Conservation (phyloP, 2,329 filamentous ascomycete species). For the Hirsutella thompsonii region DNA sequence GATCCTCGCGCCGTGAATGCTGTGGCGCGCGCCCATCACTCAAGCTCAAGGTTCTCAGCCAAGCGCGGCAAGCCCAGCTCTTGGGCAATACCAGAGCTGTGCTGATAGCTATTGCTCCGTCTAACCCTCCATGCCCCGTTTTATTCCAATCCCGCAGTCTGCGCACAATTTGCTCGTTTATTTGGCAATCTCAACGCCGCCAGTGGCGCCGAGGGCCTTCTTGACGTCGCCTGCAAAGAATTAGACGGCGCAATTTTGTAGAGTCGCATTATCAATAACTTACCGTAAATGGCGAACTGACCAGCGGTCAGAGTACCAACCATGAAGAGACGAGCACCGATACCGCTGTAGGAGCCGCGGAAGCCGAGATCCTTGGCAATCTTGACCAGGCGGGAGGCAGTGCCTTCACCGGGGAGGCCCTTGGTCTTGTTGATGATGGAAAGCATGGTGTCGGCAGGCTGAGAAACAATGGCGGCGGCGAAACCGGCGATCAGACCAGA, state of each 20-base stretch:
- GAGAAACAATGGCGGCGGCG: constrained; percentile 74
- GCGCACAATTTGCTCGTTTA: constrained; percentile 4
- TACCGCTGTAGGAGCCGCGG: constrained; percentile 65
- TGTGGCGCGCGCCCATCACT: constrained; percentile 1
- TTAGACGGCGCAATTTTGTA: neutral
- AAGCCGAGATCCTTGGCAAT: constrained; percentile 77
- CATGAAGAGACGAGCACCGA: constrained; percentile 55
- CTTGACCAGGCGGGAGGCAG: constrained; percentile 69
- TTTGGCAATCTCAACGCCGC: constrained; percentile 13
- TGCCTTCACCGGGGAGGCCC: constrained; percentile 76
- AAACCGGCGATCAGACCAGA: constrained; percentile 49
- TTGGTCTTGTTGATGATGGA: constrained; percentile 95
- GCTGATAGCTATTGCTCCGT: neutral
- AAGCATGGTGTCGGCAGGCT: constrained; percentile 88
- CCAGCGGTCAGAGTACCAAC: constrained; percentile 63
- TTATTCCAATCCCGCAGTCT: neutral
- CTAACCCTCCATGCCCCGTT: neutral
- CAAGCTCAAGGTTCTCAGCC: neutral
- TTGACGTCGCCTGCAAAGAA: constrained; percentile 40
- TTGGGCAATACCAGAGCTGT: constrained; percentile 4
- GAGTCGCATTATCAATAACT: neutral
- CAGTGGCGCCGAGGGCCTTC: constrained; percentile 34
- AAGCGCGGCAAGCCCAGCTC: constrained; percentile 6
- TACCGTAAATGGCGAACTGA: constrained; percentile 77
- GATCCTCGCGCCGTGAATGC: neutral